Evolutionary conservation across 148 eudicot genomes (phyloP).

Genomic region (Rhododendron simsii): DNA sequence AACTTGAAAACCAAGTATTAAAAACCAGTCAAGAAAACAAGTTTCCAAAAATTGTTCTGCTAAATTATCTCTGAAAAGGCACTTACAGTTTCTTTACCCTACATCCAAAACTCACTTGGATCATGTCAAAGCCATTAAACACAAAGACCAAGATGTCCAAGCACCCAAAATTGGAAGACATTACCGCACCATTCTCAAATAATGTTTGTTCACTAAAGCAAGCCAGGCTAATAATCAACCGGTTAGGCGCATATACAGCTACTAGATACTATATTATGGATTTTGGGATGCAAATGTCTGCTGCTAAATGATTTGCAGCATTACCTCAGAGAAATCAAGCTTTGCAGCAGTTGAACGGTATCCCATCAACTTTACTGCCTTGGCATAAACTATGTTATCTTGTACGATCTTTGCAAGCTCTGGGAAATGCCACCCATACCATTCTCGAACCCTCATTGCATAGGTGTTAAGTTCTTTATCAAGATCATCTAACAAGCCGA

Average conservation of each 20-base stretch:
- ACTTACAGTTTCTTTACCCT: background rate
- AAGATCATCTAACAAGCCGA: slow-evolving; percentile 94
- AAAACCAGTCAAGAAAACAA: no score
- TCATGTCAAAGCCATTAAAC: background rate
- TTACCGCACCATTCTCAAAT: background rate
- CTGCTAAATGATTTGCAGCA: background rate
- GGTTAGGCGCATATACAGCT: background rate
- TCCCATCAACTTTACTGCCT: slow-evolving; percentile 83
- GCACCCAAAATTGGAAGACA: background rate
- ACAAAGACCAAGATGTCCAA: background rate
- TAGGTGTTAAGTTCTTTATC: slow-evolving; percentile 94
- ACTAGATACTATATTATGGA: background rate
- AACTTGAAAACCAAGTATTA: background rate
- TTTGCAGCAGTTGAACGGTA: slow-evolving; percentile 75
- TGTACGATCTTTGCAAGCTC: slow-evolving; percentile 90
- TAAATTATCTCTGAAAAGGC: background rate
- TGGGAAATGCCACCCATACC: slow-evolving; percentile 99
- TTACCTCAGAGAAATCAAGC: slow-evolving; percentile 93
- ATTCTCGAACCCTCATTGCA: slow-evolving; percentile 97
- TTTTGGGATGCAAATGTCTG: background rate
- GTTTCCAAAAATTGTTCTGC: background rate
- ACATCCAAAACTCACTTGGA: background rate
- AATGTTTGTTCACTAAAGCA: background rate
- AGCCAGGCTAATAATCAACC: background rate
- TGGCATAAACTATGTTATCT: slow-evolving; percentile 86